Conservation (phyloP, 345 rosid species). For the Dovyalis caffra region DNA sequence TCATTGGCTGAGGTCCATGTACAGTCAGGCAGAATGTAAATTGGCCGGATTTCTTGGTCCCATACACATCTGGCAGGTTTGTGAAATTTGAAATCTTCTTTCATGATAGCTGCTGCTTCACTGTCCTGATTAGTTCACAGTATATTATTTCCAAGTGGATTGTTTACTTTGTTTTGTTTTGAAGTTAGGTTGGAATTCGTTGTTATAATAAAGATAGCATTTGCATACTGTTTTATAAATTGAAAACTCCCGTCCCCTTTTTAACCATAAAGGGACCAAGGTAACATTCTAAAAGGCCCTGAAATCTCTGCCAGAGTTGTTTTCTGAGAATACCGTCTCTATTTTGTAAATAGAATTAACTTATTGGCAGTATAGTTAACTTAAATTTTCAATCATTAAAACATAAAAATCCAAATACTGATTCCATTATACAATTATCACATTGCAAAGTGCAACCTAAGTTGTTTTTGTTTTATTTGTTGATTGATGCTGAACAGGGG, state of each 20-base stretch:
- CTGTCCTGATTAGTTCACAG: slow-evolving; percentile 8
- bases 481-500: slow-evolving; percentile 48
- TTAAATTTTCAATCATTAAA: not conserved
- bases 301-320: not conserved
- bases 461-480: not conserved
- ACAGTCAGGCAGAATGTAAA: slow-evolving; percentile 73
- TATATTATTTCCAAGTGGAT: not conserved
- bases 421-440: not conserved
- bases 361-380: not conserved
- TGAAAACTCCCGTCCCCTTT: not conserved
- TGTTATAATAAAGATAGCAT: not conserved
- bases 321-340: not conserved
- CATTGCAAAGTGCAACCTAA: not conserved
- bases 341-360: not conserved
- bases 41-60: slow-evolving; percentile 70
- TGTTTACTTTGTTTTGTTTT: not conserved
- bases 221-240: not conserved
- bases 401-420: not conserved
- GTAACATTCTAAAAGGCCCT: not conserved
- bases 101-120: slow-evolving; percentile 4
- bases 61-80: slow-evolving; percentile 96
- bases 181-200: not conserved
- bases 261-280: not conserved
- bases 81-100: slow-evolving; percentile 16
- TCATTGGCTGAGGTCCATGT: slow-evolving; percentile 76